Evolutionary conservation across 2,329 filamentous ascomycete genomes (phyloP).

Genomic region (Aspergillus brasiliensis): DNA sequence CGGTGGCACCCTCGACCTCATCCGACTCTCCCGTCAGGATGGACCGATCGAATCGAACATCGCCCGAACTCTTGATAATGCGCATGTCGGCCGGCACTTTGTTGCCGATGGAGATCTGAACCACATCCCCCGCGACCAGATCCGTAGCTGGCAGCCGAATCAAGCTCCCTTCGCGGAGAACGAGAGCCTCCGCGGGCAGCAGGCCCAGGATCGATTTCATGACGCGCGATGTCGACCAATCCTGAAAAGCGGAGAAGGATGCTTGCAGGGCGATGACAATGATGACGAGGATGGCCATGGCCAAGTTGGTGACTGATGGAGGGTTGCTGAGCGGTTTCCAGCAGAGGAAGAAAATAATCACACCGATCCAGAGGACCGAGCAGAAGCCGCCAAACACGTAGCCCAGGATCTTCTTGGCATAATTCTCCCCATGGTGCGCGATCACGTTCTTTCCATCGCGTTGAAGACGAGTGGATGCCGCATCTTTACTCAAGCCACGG

Average conservation of each 20-base stretch:
- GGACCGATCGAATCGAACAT: conserved; percentile 73
- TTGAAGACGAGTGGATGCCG: conserved; percentile 57
- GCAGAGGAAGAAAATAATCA: conserved; percentile 73
- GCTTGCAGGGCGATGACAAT: conserved; percentile 73
- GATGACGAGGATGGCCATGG: conserved; percentile 71
- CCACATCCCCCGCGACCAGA: conserved; percentile 73
- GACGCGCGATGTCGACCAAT: conserved; percentile 74
- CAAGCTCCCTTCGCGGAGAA: conserved; percentile 64
- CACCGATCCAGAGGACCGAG: conserved; percentile 68
- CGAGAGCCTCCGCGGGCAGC: conserved; percentile 70
- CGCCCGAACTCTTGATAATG: conserved; percentile 68
- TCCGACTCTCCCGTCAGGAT: conserved; percentile 74
- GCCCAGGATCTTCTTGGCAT: conserved; percentile 60
- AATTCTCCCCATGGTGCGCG: conserved; percentile 65
- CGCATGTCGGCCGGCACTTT: conserved; percentile 76
- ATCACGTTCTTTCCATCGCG: conserved; percentile 70
- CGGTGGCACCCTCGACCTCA: conserved; percentile 64
- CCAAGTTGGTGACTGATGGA: conserved; percentile 68
- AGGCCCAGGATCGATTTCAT: conserved; percentile 80
- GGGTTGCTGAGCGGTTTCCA: conserved; percentile 75
- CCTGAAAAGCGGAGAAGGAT: conserved; percentile 69
- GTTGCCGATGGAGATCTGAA: conserved; percentile 70
- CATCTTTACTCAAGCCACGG: conserved; percentile 62
- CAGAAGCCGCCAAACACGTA: conserved; percentile 83
- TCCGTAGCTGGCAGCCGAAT: conserved; percentile 58